Evolutionary conservation across 331 rosid species (phyloP), one percentile per base, ranked within the genome.

Genomic region (Saraca asoca): DNA sequence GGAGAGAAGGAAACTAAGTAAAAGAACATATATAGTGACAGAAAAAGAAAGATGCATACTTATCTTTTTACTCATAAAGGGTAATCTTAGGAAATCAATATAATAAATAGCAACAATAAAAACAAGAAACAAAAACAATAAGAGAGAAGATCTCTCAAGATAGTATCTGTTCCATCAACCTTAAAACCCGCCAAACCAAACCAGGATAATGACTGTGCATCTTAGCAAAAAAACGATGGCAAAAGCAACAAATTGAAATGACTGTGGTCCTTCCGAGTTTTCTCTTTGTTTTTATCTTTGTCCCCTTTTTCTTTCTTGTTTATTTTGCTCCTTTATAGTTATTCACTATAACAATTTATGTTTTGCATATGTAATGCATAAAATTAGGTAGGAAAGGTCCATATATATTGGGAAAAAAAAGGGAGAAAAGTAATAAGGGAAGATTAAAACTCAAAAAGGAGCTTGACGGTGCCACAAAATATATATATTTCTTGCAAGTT

Each of bases 311-410:
- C n/a, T n/a, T n/a, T n/a, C n/a, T 62, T 52, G 55, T 31, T 12
- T 11, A 15, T 24, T 12, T 11, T 57, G 10, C 38, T 48, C 52
- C 34, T 20, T 44, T 71, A 49, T 15, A 39, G 70, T 24, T 33
- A 43, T 57, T 66, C 76, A 66, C 16, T 29, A n/a, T n/a, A 70
- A 46, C 68, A 61, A 69, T 67, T 51, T 12, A n/a, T 46, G 42
- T 51, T 17, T 24, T 37, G 51, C 41, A 63, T 62, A 54, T 24
- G 51, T 14, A 37, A 54, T 63, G 19, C 35, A 62, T 24, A 17
- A 24, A 42, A 68, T 71, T 56, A 14, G 33, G 41, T 67, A 38
- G n/a, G 68, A 50, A 49, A 65, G 12, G 54, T 50, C 66, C 13
- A 54, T 49, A 41, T n/a, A 65, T 31, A n/a, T n/a, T n/a, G n/a